Conservation (phyloP, 2,329 filamentous ascomycete species). For the Cytospora piceae region DNA sequence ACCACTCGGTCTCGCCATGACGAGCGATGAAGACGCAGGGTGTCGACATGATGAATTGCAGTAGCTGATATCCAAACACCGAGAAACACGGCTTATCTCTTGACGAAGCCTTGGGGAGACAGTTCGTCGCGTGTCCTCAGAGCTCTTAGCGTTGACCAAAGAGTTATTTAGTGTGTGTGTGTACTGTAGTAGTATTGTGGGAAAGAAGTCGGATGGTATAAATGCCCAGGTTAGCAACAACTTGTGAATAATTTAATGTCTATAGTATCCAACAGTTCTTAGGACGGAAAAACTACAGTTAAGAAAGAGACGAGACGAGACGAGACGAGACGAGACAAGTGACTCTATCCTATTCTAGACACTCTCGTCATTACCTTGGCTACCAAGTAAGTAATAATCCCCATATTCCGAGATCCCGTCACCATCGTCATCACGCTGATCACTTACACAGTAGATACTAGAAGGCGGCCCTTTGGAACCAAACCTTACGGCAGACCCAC, state of each 20-base stretch:
- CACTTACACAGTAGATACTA: not conserved
- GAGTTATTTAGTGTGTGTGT: not conserved
- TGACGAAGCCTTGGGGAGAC: not conserved
- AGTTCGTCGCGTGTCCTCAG: not conserved
- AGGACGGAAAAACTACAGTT: not conserved
- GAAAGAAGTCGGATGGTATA: not conserved
- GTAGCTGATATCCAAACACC: conserved; percentile 4
- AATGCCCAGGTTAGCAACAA: not conserved
- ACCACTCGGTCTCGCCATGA: conserved; percentile 97
- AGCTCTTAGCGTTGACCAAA: not conserved
- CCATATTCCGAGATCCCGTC: not conserved
- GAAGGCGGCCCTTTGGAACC: too few relatives aligned
- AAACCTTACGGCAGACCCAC: not conserved
- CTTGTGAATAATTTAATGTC: too few relatives aligned
- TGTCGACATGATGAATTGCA: conserved; percentile 45
- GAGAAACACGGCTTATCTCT: not conserved
- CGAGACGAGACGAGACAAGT: not conserved
- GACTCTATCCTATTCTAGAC: not conserved
- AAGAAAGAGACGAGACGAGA: not conserved
- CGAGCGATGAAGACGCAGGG: conserved; percentile 82
- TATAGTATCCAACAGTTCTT: not conserved
- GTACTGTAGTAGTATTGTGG: not conserved
- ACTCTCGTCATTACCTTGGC: not conserved
- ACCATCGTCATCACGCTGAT: conserved; percentile 3
- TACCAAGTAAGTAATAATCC: conserved; percentile 21